phyloP scores from a whole-genome alignment of 2,329 filamentous ascomycete genomes.

The Clarireedia homoeocarpa region DNA sequence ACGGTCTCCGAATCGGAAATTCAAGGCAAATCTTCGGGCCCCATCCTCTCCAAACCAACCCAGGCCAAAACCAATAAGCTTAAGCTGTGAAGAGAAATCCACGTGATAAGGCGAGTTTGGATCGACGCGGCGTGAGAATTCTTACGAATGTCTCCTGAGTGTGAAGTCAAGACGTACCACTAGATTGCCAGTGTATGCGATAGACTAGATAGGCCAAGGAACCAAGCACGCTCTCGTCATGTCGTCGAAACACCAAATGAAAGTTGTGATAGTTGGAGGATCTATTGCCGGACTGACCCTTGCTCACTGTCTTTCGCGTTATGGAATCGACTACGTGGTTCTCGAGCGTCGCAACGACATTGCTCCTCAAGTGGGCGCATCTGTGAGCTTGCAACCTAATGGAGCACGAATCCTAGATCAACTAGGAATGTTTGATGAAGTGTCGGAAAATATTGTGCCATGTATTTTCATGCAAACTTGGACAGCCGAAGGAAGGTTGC shows the following conservation, averaged over 20 bases:
- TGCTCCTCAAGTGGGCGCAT: slow-evolving; percentile 17
- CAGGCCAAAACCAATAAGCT: neutral
- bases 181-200: no score
- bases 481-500: slow-evolving; percentile 11
- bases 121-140: no score
- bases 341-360: slow-evolving; percentile 19
- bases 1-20: neutral
- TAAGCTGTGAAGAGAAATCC: no score
- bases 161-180: no score
- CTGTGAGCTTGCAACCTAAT: slow-evolving; percentile 30
- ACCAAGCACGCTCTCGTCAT: neutral
- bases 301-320: slow-evolving; percentile 17
- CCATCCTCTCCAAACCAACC: neutral
- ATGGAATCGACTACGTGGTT: slow-evolving; percentile 20
- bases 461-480: slow-evolving; percentile 9
- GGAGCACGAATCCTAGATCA: slow-evolving; percentile 43
- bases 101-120: no score
- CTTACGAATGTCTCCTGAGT: no score
- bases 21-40: neutral
- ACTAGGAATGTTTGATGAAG: slow-evolving; percentile 32
- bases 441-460: slow-evolving; percentile 11
- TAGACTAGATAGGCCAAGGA: no score
- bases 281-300: slow-evolving; percentile 19
- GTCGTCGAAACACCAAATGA: slow-evolving; percentile 10
- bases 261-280: slow-evolving; percentile 20